phyloP scores from a whole-genome alignment of 2,329 filamentous ascomycete genomes.

The Phaeoacremonium minimum region DNA sequence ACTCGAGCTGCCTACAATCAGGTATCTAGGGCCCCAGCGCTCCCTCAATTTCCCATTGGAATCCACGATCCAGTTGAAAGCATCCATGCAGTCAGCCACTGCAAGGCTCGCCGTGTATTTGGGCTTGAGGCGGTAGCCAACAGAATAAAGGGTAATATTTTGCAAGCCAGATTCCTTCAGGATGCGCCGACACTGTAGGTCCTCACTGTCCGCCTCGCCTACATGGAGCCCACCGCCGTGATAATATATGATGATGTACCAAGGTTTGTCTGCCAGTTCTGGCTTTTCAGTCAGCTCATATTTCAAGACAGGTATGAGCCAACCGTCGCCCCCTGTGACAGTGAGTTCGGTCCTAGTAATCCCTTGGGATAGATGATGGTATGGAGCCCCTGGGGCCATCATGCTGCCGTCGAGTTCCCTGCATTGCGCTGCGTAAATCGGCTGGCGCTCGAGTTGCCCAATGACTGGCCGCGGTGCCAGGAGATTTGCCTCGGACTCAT shows the following conservation, averaged over 20 bases:
- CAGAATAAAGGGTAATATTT: constrained; percentile 31
- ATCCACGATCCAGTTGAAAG: constrained; percentile 22
- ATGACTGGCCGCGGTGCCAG: constrained; percentile 17
- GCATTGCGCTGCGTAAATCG: constrained; percentile 34
- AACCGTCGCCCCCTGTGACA: constrained; percentile 26
- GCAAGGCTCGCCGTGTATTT: constrained; percentile 30
- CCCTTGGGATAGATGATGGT: constrained; percentile 28
- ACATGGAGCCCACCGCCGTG: constrained; percentile 43
- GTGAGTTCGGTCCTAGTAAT: constrained; percentile 22
- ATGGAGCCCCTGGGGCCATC: constrained; percentile 26
- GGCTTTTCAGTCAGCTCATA: constrained; percentile 17
- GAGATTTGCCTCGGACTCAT: constrained; percentile 26
- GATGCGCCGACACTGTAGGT: constrained; percentile 39
- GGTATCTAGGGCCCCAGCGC: constrained; percentile 11
- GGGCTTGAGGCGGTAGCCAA: constrained; percentile 42
- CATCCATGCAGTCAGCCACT: constrained; percentile 34
- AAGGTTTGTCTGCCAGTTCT: constrained; percentile 3
- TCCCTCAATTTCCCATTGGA: constrained; percentile 2
- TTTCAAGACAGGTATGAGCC: constrained; percentile 29
- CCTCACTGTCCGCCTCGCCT: constrained; percentile 44
- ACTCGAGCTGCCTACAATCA: constrained; percentile 41
- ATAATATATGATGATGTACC: constrained; percentile 35
- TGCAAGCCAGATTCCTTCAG: constrained; percentile 20
- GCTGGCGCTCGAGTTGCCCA: constrained; percentile 27
- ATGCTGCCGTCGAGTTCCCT: constrained; percentile 28